Evolutionary conservation across 495 filamentous ascomycete genomes (phyloP).

Genomic region (Trichocladium antarcticum): DNA sequence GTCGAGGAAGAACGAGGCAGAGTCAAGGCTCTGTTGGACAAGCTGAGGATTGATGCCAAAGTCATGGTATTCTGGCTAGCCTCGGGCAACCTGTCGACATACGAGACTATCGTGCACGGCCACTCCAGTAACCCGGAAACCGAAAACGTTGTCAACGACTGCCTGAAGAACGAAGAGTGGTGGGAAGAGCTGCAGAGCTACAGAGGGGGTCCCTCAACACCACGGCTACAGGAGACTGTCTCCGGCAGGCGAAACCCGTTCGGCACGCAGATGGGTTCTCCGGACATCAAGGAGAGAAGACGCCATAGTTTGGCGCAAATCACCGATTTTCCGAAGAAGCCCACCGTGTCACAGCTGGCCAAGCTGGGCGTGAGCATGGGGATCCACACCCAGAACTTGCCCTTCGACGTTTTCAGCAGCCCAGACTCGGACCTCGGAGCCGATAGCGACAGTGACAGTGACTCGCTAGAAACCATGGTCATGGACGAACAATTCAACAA

Average conservation of each 20-base stretch:
- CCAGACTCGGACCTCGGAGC: constrained; percentile 29
- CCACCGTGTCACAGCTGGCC: constrained; percentile 53
- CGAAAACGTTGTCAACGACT: constrained; percentile 43
- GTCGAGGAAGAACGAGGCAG: constrained; percentile 66
- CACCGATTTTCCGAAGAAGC: constrained; percentile 38
- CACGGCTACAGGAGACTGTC: constrained; percentile 29
- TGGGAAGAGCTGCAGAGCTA: constrained; percentile 64
- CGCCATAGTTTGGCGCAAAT: constrained; percentile 30
- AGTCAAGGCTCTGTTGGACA: constrained; percentile 65
- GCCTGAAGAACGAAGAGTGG: constrained; percentile 63
- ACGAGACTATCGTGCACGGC: constrained; percentile 71
- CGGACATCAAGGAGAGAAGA: constrained; percentile 19
- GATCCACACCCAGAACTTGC: constrained; percentile 66
- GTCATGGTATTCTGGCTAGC: constrained; percentile 75
- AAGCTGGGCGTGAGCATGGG: constrained; percentile 54
- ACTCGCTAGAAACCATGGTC: constrained; percentile 26
- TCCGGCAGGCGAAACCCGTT: constrained; percentile 25
- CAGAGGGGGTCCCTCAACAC: constrained; percentile 47
- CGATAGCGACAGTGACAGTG: constrained; percentile 39
- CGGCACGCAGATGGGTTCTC: constrained; percentile 17
- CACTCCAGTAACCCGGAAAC: constrained; percentile 34
- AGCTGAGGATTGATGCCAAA: constrained; percentile 69
- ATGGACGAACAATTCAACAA: constrained; percentile 27
- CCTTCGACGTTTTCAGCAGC: constrained; percentile 51
- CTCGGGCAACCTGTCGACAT: constrained; percentile 57